Evolutionary conservation across 371 early-diverging fungal species (phyloP).

Genomic region (Mucor piriformis): DNA sequence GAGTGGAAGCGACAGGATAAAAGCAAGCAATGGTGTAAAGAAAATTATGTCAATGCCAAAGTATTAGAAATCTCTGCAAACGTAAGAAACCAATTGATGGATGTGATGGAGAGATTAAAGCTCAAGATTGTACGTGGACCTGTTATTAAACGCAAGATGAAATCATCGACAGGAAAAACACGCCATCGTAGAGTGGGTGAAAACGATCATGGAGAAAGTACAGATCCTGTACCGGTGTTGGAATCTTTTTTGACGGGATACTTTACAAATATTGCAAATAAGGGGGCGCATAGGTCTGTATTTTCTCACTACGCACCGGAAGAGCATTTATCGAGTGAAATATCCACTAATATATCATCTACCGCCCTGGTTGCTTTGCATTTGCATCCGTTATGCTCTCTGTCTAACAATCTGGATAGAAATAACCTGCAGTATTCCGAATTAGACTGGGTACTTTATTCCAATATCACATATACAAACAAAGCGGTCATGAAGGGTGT

Average conservation of each 20-base stretch:
- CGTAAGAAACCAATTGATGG: conserved; percentile 88
- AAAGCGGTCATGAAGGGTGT: conserved; percentile 70
- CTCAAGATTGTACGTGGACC: conserved; percentile 55
- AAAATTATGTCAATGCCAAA: conserved; percentile 87
- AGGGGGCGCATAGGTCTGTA: conserved; percentile 61
- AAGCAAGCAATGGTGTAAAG: conserved; percentile 83
- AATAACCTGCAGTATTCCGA: conserved; percentile 43
- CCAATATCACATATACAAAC: conserved; percentile 66
- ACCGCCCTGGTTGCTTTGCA: conserved; percentile 64
- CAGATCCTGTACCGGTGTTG: conserved; percentile 62
- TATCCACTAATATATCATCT: conserved; percentile 18
- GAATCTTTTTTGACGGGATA: conserved; percentile 74
- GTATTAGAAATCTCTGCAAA: conserved; percentile 84
- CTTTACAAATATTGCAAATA: conserved; percentile 77
- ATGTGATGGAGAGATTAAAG: conserved; percentile 83
- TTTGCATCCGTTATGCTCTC: conserved; percentile 66
- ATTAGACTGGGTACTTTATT: conserved; percentile 84
- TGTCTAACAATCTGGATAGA: conserved; percentile 53
- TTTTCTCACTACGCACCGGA: conserved; percentile 78
- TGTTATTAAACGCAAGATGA: conserved; percentile 18
- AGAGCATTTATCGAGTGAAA: conserved; percentile 29
- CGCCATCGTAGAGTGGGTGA: conserved; percentile 23
- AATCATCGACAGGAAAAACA: conserved; percentile 8
- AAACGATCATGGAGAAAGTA: conserved; percentile 20
- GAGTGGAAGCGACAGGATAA: conserved; percentile 83